Evolutionary conservation across 257 asterid genomes (phyloP).

Genomic region (Striga asiatica): DNA sequence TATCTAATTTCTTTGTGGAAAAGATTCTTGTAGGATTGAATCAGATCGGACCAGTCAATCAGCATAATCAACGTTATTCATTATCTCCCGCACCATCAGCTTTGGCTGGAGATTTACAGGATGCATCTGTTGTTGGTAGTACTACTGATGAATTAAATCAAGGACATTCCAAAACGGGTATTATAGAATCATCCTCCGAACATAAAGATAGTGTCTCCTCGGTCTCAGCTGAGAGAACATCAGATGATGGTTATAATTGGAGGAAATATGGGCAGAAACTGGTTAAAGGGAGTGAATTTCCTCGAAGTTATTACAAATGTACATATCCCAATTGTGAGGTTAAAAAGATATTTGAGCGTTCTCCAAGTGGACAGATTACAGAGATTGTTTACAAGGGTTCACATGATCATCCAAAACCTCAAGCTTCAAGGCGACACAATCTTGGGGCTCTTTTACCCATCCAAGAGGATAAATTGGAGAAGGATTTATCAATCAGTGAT

Average conservation of each 20-base stretch:
- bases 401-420: constrained; percentile 98
- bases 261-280: constrained; percentile 96
- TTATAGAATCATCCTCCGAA: constrained; percentile 41
- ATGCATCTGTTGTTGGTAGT: constrained; percentile 29
- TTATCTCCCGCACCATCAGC: constrained; percentile 34
- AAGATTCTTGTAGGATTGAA: constrained; percentile 49
- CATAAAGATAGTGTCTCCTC: constrained; percentile 38
- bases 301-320: constrained; percentile 92
- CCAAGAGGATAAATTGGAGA: constrained; percentile 27
- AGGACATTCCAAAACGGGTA: constrained; percentile 26
- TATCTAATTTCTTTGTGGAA: constrained; percentile 15
- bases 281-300: constrained; percentile 96
- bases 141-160: constrained; percentile 33
- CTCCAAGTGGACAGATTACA: constrained; percentile 85
- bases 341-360: constrained; percentile 83
- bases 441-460: constrained; percentile 56
- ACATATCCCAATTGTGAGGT: constrained; percentile 93
- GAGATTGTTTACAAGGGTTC: constrained; percentile 91
- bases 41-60: constrained; percentile 29
- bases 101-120: constrained; percentile 23
- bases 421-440: constrained; percentile 63
- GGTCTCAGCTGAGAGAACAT: constrained; percentile 60
- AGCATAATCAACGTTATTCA: constrained; percentile 37
- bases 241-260: constrained; percentile 95
- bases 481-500: constrained; percentile 33